Evolutionary conservation across 192 early-diverging fungal species (phyloP).

Genomic region (Mortierella claussenii): DNA sequence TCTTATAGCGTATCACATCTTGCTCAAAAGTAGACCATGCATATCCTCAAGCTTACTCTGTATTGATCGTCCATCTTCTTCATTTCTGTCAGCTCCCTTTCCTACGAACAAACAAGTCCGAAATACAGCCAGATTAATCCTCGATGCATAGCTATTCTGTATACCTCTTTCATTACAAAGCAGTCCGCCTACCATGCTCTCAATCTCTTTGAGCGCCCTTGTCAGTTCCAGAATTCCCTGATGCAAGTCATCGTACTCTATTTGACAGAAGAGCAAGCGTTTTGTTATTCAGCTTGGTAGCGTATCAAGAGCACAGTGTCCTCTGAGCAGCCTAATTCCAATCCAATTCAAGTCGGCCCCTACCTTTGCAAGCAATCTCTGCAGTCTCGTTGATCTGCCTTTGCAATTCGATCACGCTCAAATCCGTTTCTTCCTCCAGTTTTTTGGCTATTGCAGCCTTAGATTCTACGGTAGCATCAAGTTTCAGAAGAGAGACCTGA

Average conservation of each 20-base stretch:
- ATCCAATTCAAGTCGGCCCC: background rate
- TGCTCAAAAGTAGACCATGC: no score
- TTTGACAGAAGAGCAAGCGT: no score
- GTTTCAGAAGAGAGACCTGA: no score
- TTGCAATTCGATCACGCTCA: slow-evolving; percentile 13
- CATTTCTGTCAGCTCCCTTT: slow-evolving; percentile 20
- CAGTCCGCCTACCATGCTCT: slow-evolving; percentile 20
- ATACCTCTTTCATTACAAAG: background rate
- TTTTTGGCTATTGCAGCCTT: slow-evolving; percentile 9
- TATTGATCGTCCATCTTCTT: slow-evolving; percentile 47
- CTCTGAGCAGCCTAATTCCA: no score
- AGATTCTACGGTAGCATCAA: no score
- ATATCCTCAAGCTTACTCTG: slow-evolving; percentile 41
- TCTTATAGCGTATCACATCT: no score
- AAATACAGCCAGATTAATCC: background rate
- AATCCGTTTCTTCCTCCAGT: slow-evolving; percentile 15
- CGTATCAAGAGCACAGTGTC: no score
- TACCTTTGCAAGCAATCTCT: slow-evolving; percentile 28
- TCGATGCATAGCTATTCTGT: background rate
- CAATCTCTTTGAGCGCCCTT: slow-evolving; percentile 32
- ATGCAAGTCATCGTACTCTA: slow-evolving; percentile 32
- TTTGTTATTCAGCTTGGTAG: no score
- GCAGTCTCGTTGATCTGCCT: slow-evolving; percentile 17
- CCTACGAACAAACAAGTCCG: slow-evolving; percentile 2
- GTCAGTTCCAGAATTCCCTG: slow-evolving; percentile 19